Evolutionary conservation across 768 basidiomycete genomes (phyloP).

Genomic region (Cyclocybe cylindracea): DNA sequence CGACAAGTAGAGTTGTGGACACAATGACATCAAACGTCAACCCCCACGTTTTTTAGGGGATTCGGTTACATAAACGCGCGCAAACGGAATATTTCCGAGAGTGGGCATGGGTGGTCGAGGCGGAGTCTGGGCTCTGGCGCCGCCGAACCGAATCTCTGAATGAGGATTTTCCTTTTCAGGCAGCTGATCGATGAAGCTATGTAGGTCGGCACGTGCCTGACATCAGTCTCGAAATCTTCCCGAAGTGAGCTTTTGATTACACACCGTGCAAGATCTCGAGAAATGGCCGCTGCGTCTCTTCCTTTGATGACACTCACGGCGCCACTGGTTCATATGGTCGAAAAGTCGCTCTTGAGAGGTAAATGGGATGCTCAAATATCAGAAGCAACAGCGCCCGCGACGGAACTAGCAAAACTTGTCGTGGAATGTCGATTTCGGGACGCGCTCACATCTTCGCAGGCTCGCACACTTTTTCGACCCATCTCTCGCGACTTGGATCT

Average conservation of each 20-base stretch:
- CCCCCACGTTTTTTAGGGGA: too few relatives aligned
- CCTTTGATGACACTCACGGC: too few relatives aligned
- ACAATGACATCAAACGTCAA: too few relatives aligned
- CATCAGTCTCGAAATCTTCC: constrained; percentile 1
- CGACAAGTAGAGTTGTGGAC: too few relatives aligned
- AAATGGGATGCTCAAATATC: constrained; percentile 33
- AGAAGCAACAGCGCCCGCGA: constrained; percentile 17
- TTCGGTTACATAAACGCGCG: too few relatives aligned
- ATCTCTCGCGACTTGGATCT: constrained; percentile 26
- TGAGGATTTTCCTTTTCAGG: too few relatives aligned
- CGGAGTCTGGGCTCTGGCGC: background rate
- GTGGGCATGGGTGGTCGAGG: background rate
- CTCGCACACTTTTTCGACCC: constrained; percentile 39
- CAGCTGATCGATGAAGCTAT: too few relatives aligned
- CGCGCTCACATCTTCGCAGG: constrained; percentile 47
- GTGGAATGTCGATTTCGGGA: constrained; percentile 60
- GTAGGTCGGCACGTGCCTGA: constrained; percentile 1
- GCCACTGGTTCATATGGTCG: too few relatives aligned
- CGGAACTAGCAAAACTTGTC: constrained; percentile 52
- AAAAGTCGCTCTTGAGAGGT: constrained; percentile 61
- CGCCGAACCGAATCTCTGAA: background rate
- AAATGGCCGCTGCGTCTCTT: constrained; percentile 15
- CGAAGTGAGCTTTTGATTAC: background rate
- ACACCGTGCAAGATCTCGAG: background rate
- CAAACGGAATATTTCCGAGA: too few relatives aligned